These are phyloP conservation scores for Mortierella sp. DNA, from an alignment of 371 early-diverging fungal genomes.

Conservation along the genomic window DNA sequence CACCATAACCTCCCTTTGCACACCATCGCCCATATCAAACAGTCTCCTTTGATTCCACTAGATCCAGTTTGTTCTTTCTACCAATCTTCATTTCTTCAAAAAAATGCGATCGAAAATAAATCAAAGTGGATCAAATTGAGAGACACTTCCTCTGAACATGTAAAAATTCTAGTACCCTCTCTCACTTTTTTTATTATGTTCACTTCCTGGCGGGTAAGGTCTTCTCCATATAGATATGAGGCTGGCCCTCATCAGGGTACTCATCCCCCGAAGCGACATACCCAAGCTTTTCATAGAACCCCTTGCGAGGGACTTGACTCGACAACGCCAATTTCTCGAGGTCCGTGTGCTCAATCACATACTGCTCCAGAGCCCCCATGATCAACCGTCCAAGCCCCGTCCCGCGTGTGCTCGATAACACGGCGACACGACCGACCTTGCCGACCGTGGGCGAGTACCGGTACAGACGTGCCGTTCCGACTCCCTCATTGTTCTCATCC, in stretches of 20 bases:
- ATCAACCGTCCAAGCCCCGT: constrained; percentile 45
- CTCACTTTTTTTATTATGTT: no score
- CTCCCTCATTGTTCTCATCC: constrained; percentile 22
- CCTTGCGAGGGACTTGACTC: constrained; percentile 41
- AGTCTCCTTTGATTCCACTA: no score
- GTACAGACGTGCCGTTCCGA: constrained; percentile 48
- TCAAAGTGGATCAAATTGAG: neutral
- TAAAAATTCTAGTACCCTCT: neutral
- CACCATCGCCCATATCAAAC: no score
- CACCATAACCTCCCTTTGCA: no score
- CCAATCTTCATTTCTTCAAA: no score
- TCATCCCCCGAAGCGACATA: constrained; percentile 36
- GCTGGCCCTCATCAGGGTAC: constrained; percentile 52
- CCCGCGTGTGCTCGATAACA: constrained; percentile 40
- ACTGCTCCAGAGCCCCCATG: constrained; percentile 45
- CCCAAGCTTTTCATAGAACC: constrained; percentile 53
- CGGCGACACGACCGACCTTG: constrained; percentile 57
- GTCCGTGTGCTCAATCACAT: constrained; percentile 16
- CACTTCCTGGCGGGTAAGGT: constrained; percentile 1
- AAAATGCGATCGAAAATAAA: neutral
- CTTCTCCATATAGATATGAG: constrained; percentile 49
- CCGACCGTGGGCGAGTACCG: constrained; percentile 36
- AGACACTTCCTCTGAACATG: no score
- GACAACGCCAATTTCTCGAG: constrained; percentile 30
- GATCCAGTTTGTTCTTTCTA: no score